Conservation (phyloP, 1,139 yeast genomes). For the Taphrina pruni region DNA sequence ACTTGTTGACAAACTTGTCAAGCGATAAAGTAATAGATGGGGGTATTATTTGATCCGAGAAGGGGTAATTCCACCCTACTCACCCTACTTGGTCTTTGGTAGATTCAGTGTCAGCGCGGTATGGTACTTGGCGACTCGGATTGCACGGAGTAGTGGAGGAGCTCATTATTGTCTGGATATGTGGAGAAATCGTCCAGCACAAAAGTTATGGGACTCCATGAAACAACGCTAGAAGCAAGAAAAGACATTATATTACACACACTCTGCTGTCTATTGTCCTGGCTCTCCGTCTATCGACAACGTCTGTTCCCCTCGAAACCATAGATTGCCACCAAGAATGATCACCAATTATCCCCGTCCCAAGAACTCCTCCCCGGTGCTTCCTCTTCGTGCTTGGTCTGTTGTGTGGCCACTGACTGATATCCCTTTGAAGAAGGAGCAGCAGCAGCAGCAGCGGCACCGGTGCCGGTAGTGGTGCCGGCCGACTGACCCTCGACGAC, state of each 20-base stretch:
- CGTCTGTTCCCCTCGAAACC: not conserved
- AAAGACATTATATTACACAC: slow-evolving; percentile 3
- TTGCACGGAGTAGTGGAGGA: too few species aligned
- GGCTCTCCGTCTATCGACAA: not conserved
- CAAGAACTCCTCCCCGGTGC: slow-evolving; percentile 6
- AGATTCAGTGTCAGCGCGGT: too few species aligned
- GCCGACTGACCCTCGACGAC: slow-evolving; percentile 16
- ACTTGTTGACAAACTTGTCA: too few species aligned
- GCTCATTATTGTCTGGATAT: not conserved
- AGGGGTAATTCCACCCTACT: too few species aligned
- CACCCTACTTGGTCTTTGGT: too few species aligned
- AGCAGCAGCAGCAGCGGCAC: not conserved
- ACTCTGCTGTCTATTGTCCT: not conserved
- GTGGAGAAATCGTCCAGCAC: not conserved
- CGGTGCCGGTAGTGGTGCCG: not conserved
- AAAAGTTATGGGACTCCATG: too few species aligned
- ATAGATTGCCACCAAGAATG: not conserved
- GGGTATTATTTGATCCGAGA: too few species aligned
- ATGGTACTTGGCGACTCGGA: too few species aligned
- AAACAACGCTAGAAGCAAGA: not conserved
- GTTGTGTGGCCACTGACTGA: not conserved
- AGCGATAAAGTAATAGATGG: too few species aligned
- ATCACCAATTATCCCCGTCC: slow-evolving; percentile 26
- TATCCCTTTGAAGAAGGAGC: not conserved
- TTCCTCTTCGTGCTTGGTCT: slow-evolving; percentile 10